Evolutionary conservation across 345 rosid species (phyloP).

Genomic region (Hypericum perforatum): DNA sequence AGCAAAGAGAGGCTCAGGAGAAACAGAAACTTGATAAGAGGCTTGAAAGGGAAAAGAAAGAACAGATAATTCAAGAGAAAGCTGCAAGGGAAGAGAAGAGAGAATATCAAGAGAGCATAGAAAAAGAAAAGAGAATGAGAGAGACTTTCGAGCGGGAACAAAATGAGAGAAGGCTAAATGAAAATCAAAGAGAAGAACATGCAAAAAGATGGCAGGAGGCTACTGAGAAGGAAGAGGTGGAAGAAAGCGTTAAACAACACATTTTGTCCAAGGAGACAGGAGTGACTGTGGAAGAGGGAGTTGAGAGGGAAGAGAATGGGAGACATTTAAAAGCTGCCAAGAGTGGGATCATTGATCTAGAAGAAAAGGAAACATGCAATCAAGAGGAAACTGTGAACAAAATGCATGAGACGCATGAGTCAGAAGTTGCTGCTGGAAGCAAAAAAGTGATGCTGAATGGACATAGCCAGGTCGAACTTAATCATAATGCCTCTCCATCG

Average conservation of each 20-base stretch:
- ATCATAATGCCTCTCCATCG: conserved; percentile 11
- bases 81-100: conserved; percentile 31
- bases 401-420: conserved; percentile 20
- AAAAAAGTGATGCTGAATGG: conserved; percentile 11
- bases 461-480: conserved; percentile 11
- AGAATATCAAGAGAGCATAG: neutral
- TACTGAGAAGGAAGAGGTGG: neutral
- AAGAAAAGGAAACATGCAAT: too few species aligned
- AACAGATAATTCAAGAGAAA: conserved; percentile 24
- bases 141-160: conserved; percentile 26
- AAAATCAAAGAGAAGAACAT: conserved; percentile 26
- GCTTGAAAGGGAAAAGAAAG: conserved; percentile 27
- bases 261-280: conserved; percentile 17
- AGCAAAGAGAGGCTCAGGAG: conserved; percentile 28
- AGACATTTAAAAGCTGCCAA: too few species aligned
- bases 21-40: conserved; percentile 31
- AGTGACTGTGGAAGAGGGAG: conserved; percentile 3
- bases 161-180: conserved; percentile 24
- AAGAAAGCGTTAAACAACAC: conserved; percentile 4
- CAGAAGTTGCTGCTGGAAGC: conserved; percentile 15
- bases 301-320: neutral
- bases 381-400: conserved; percentile 3
- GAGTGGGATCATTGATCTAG: too few species aligned
- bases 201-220: conserved; percentile 20
- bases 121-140: conserved; percentile 13